These are phyloP conservation scores for Flaveria trinervia DNA, from an alignment of 129 eudicot genomes.

Conservation along the genomic window DNA sequence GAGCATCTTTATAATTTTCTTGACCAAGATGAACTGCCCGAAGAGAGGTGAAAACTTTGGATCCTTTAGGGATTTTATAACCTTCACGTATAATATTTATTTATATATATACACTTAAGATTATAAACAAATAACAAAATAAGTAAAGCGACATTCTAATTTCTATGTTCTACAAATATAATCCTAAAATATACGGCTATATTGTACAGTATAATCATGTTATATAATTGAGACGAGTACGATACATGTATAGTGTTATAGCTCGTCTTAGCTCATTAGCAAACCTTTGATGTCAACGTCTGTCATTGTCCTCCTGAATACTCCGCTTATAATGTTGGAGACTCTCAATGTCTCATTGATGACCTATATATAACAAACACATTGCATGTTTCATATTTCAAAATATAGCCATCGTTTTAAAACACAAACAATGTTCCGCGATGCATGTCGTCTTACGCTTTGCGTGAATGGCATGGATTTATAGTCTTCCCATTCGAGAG, in stretches of 20 bases:
- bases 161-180: too few species aligned
- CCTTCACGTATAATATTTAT: constrained; percentile 40
- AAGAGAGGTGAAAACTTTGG: constrained; percentile 75
- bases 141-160: too few species aligned
- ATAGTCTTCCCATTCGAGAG: constrained; percentile 78
- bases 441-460: constrained; percentile 55
- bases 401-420: neutral
- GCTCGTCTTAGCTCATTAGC: neutral
- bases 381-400: neutral
- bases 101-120: neutral
- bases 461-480: constrained; percentile 91
- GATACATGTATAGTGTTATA: too few species aligned
- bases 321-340: constrained; percentile 82
- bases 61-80: constrained; percentile 82
- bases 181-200: too few species aligned
- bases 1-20: constrained; percentile 79
- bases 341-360: constrained; percentile 83
- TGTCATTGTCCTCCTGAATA: constrained; percentile 72
- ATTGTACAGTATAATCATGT: too few species aligned
- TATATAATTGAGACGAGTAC: too few species aligned
- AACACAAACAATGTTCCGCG: neutral
- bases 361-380: constrained; percentile 48
- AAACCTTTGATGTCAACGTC: constrained; percentile 71
- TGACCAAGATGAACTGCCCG: constrained; percentile 78
- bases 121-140: neutral